Percentiles rank a stretch among this genome's conserved stretches.
Conservation (phyloP, 2,329 filamentous ascomycete species). For the Fusarium decemcellulare region DNA sequence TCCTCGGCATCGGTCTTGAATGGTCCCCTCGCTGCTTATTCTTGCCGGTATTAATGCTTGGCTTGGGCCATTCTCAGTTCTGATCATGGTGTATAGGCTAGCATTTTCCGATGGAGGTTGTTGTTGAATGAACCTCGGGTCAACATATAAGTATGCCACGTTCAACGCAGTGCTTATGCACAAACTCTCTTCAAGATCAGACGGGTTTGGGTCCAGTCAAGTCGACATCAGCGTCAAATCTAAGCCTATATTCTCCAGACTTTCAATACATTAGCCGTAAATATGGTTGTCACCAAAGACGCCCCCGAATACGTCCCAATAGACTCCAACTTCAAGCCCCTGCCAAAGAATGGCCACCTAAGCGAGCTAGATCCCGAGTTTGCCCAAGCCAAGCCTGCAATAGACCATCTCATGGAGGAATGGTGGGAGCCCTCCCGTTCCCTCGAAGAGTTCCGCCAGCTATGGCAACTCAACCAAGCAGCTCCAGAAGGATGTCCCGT, state of each 20-base stretch:
- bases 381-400: slow-evolving; percentile 43
- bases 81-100: no score
- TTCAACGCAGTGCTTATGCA: no score
- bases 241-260: background rate
- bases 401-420: slow-evolving; percentile 43
- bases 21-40: no score
- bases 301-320: slow-evolving; percentile 47
- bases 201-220: background rate
- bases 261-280: background rate
- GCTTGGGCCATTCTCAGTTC: no score
- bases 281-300: slow-evolving; percentile 46
- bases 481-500: slow-evolving; percentile 48
- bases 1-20: no score
- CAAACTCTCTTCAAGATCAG: no score
- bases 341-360: slow-evolving; percentile 53
- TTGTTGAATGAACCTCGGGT: no score
- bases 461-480: slow-evolving; percentile 44
- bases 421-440: slow-evolving; percentile 49
- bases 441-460: slow-evolving; percentile 48
- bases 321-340: slow-evolving; percentile 50
- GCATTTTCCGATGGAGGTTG: no score
- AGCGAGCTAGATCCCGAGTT: slow-evolving; percentile 51
- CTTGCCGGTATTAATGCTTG: no score
- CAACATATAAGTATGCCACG: no score
- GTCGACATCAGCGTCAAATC: background rate